Conservation (phyloP, 148 eudicot genomes). For the Bassia scoparia region DNA sequence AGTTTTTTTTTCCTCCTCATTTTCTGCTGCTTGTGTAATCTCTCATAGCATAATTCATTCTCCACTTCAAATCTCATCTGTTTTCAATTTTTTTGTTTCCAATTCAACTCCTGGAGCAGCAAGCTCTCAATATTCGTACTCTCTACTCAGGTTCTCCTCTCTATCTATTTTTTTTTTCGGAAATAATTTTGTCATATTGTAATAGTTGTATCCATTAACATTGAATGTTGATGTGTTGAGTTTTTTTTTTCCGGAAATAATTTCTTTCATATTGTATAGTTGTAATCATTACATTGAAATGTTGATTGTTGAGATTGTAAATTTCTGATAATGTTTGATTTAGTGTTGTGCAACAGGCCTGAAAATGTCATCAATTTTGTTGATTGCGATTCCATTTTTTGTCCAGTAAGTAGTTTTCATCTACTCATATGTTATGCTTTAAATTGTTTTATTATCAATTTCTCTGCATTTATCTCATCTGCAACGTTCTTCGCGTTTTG, state of each 20-base stretch:
- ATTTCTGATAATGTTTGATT: conserved; percentile 1
- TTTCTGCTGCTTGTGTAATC: too few species aligned
- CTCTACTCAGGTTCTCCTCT: conserved; percentile 46
- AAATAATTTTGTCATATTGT: not conserved
- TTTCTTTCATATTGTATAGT: not conserved
- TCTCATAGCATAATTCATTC: too few species aligned
- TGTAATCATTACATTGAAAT: not conserved
- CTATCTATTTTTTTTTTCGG: not conserved
- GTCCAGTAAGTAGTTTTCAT: conserved; percentile 50
- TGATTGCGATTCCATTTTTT: conserved; percentile 57
- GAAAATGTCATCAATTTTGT: conserved; percentile 78
- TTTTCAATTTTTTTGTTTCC: not conserved
- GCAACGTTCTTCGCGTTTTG: conserved; percentile 1
- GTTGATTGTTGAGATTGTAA: not conserved
- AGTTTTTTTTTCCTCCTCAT: too few species aligned
- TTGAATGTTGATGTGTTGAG: not conserved
- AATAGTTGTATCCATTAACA: not conserved
- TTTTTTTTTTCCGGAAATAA: too few species aligned
- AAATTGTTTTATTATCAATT: not conserved
- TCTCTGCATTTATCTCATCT: not conserved
- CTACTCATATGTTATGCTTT: not conserved
- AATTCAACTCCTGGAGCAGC: conserved; percentile 61
- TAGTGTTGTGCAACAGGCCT: conserved; percentile 76
- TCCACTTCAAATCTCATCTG: not conserved
- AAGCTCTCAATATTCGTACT: conserved; percentile 64